Base-by-base conservation (phyloP, 345 rosid species). In the Rhodamnia argentea region DNA sequence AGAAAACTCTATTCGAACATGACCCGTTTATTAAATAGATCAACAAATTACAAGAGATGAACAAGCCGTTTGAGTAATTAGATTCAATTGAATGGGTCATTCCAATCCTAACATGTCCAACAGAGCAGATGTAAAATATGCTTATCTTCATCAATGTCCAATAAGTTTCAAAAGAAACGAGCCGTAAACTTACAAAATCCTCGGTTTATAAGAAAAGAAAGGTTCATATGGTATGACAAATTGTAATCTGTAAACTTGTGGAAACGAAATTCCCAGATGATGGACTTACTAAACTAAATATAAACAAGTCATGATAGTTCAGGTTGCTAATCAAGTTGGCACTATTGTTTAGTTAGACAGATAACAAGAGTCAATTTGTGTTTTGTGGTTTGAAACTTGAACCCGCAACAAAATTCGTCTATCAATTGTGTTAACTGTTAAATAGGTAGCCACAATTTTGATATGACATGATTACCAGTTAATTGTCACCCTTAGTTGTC, bases 51-150 rank as follows among this genome's bases (percentile, higher is more conserved):
- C 10, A 60, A 60, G 74, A 60, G 40, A 60, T 27, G 40, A 60
- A 27, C 27, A 7, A 7, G 5, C 22, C 0, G 0, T n/a, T 59
- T n/a, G 13, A n/a, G 18, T n/a, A 60, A n/a, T 60, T 60, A 0
- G 37, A 60, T 60, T 60, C 37, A 60, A 60, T 5, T 60, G 18
- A n/a, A 60, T n/a, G 70, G 18, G 37, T n/a, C 37, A 13, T 60
- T n/a, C 37, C 16, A 2, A n/a, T 59, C 70, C 32, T n/a, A n/a
- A n/a, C 70, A 13, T 59, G 32, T 12, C 2, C 2, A 0, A n/a
- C 18, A 5, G 2, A 16, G 4, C 32, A 59, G 5, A n/a, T 59
- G 32, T 59, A 59, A 32, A 0, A 13, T 6, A 60, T n/a, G 70
- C 70, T 13, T 60, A 5, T 60, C 1, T 0, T 60, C 20, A 27